Evolutionary conservation across 2,329 filamentous ascomycete species (phyloP).

Genomic region (Phaeosphaeria sp.): DNA sequence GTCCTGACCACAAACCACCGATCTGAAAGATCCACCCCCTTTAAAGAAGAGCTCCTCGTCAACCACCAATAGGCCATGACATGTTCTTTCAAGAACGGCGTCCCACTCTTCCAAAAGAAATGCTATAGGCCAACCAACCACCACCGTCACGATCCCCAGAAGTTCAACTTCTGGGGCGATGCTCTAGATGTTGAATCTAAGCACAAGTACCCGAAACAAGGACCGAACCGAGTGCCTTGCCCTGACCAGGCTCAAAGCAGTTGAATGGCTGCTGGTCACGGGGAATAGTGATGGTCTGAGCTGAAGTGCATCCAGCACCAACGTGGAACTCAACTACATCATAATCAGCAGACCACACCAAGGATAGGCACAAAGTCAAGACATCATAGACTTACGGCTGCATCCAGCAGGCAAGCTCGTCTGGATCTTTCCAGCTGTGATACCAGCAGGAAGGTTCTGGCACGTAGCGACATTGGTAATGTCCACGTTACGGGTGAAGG

Average conservation of each 20-base stretch:
- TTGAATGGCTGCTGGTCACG: conserved; percentile 3
- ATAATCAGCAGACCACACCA: background rate
- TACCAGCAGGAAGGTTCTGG: conserved; percentile 2
- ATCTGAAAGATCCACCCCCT: background rate
- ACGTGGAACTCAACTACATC: conserved; percentile 5
- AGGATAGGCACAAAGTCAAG: too few relatives aligned
- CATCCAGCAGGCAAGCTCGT: conserved; percentile 4
- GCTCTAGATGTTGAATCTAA: background rate
- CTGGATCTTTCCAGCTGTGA: background rate
- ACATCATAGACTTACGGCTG: conserved; percentile 6
- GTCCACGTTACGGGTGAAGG: background rate
- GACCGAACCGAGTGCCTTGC: conserved; percentile 4
- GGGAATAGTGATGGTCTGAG: conserved; percentile 1
- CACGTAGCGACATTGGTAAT: background rate
- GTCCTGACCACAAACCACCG: background rate
- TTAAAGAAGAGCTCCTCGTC: background rate
- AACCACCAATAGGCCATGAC: background rate
- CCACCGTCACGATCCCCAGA: too few relatives aligned
- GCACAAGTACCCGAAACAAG: conserved; percentile 1
- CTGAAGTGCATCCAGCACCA: conserved; percentile 1
- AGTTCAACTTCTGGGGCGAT: too few relatives aligned
- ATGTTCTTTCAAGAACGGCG: background rate
- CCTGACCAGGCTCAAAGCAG: background rate
- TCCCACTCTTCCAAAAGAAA: background rate
- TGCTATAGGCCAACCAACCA: background rate